Base-by-base conservation (phyloP, 2,329 filamentous ascomycete species). In the Dothidotthia symphoricarpi region DNA sequence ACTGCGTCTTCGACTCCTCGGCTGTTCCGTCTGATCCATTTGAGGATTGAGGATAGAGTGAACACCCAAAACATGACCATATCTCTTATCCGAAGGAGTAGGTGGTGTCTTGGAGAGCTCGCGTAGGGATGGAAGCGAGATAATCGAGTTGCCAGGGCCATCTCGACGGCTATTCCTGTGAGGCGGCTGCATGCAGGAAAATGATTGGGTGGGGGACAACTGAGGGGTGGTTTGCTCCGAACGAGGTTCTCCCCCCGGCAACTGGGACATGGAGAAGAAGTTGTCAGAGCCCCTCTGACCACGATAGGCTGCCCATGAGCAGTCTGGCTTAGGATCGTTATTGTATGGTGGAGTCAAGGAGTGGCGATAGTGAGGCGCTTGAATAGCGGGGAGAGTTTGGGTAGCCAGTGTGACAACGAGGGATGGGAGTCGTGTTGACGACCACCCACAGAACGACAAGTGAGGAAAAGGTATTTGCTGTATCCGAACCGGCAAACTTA, bases 31-130 rank as follows among this genome's bases (percentile, higher is more conserved):
- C 7, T 63, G 49, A 13, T 71, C 68, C 11, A 55, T 51, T 36
- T 66, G 61, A 9, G 70, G 70, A 37, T 75, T 75, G 29, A 75
- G 53, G 13, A 75, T 73, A 1, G 70, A 71, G 14, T 69, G 68
- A 16, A 75, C 61, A 8, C 69, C 70, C 10, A 69, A 55, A 3
- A 68, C 59, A 35, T 69, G 61, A 24, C 55, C 61, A 28, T 52
- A 36, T 42, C 63, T 52, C 29, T 53, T 51, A 17, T 59, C 55
- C 1, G 55, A 55, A 3, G 61, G 61, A 13, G 60, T 63, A 24
- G 62, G 60, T 17, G 63, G 61, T n/a, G 61, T 64, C 26, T 39
- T 58, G 17, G 63, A 64, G 11, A 63, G 39, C 11, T 65, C 57
- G n/a, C 60, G 57, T 15, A 67, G 43, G 14, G 63, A 58, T 12